Evolutionary conservation across 306 rosid species (phyloP).

Genomic region (Psophocarpus tetragonolobus): DNA sequence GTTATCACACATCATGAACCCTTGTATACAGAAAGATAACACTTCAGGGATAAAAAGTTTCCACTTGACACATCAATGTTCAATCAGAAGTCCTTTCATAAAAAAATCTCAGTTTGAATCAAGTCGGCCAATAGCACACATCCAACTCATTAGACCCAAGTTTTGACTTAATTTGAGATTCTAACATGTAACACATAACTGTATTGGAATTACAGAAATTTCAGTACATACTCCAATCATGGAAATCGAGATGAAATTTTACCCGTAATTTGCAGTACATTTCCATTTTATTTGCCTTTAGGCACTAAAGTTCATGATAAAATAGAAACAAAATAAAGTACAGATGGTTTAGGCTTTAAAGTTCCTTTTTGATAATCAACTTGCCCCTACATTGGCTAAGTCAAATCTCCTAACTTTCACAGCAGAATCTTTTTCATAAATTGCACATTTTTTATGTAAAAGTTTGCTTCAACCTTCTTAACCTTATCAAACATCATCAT

Average conservation of each 20-base stretch:
- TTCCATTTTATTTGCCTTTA: background rate
- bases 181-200: background rate
- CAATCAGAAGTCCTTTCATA: background rate
- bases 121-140: background rate
- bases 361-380: slow-evolving; percentile 12
- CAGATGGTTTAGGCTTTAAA: background rate
- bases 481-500: slow-evolving; percentile 68
- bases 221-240: background rate
- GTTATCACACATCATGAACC: slow-evolving; percentile 35
- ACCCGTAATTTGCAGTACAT: background rate
- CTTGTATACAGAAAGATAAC: slow-evolving; percentile 28
- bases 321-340: background rate
- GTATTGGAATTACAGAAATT: background rate
- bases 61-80: too few species aligned
- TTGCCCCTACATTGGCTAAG: slow-evolving; percentile 40
- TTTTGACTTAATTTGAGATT: background rate
- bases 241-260: background rate
- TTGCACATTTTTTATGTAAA: slow-evolving; percentile 43
- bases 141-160: background rate
- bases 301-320: background rate
- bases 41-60: background rate
- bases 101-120: background rate
- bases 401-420: slow-evolving; percentile 46
- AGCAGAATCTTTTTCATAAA: slow-evolving; percentile 40
- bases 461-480: slow-evolving; percentile 49